Percentiles rank a stretch among this genome's conserved stretches.
phyloP scores from a whole-genome alignment of 768 basidiomycete species.

The Boletus bicolor region DNA sequence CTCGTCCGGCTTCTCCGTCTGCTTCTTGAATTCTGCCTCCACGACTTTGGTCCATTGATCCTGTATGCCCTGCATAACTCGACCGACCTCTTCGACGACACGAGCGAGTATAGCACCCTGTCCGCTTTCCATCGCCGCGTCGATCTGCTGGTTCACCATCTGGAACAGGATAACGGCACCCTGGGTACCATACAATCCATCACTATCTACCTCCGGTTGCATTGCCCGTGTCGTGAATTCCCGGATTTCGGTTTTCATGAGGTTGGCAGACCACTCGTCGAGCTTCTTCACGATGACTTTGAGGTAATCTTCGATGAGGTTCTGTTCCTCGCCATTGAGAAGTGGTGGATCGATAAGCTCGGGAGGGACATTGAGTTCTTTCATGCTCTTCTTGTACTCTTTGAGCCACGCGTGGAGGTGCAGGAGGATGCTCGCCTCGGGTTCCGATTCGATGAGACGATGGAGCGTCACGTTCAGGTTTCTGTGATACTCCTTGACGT shows the following conservation, averaged over 20 bases:
- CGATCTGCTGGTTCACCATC: conserved; percentile 96
- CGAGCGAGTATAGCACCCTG: conserved; percentile 91
- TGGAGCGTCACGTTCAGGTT: conserved; percentile 72
- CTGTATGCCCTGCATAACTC: conserved; percentile 87
- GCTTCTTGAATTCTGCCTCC: conserved; percentile 83
- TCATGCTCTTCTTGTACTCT: conserved; percentile 93
- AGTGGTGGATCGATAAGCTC: conserved; percentile 85
- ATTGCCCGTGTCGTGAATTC: conserved; percentile 82
- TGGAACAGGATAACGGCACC: conserved; percentile 95
- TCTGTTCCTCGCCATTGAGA: conserved; percentile 93
- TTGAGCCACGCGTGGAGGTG: conserved; percentile 92
- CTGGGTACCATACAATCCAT: conserved; percentile 87
- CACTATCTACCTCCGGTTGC: conserved; percentile 85
- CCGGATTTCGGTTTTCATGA: conserved; percentile 86
- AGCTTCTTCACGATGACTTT: conserved; percentile 90
- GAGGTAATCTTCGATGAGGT: conserved; percentile 92
- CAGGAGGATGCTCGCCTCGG: conserved; percentile 86
- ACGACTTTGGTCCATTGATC: conserved; percentile 85
- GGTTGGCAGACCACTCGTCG: conserved; percentile 93
- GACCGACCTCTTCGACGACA: conserved; percentile 82
- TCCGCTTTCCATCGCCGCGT: conserved; percentile 91
- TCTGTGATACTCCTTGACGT: conserved; percentile 88
- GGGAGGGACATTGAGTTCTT: conserved; percentile 79
- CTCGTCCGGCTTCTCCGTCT: conserved; percentile 85
- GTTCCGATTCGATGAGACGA: conserved; percentile 64